phyloP scores from a whole-genome alignment of 208 protist genomes.

The Borovskyia barvae region DNA sequence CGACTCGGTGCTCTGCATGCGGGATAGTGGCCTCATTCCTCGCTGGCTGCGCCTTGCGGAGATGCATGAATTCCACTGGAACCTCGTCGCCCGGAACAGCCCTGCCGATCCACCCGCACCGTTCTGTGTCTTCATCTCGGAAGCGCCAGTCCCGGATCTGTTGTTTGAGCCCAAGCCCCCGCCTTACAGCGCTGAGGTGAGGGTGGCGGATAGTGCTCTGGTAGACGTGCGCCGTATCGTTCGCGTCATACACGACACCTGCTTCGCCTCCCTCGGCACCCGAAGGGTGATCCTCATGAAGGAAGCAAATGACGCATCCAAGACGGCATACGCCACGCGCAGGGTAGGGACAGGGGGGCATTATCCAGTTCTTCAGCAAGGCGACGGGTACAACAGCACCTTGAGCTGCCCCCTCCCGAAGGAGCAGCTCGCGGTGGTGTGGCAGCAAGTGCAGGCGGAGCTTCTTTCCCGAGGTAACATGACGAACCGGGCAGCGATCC shows the following conservation, averaged over 20 bases:
- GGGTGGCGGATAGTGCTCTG: constrained; percentile 19
- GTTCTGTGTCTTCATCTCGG: constrained; percentile 46
- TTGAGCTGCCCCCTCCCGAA: constrained; percentile 48
- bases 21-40: constrained; percentile 43
- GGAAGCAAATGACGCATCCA: constrained; percentile 24
- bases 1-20: constrained; percentile 55
- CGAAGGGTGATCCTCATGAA: constrained; percentile 39
- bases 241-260: constrained; percentile 40
- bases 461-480: constrained; percentile 29
- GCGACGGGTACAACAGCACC: constrained; percentile 15
- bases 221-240: constrained; percentile 34
- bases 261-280: constrained; percentile 35
- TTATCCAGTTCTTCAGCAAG: constrained; percentile 10
- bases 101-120: background rate
- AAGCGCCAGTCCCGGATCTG: constrained; percentile 38
- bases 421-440: constrained; percentile 55
- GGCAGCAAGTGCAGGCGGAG: constrained; percentile 43
- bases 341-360: constrained; percentile 10
- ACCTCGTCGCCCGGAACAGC: background rate
- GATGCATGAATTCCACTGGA: constrained; percentile 42
- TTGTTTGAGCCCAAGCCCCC: constrained; percentile 44
- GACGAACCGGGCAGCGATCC: constrained; percentile 45
- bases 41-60: constrained; percentile 40
- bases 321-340: constrained; percentile 24
- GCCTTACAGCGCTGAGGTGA: constrained; percentile 20